phyloP scores from a whole-genome alignment of 805 yeast species.

The Pichia paraexigua region DNA sequence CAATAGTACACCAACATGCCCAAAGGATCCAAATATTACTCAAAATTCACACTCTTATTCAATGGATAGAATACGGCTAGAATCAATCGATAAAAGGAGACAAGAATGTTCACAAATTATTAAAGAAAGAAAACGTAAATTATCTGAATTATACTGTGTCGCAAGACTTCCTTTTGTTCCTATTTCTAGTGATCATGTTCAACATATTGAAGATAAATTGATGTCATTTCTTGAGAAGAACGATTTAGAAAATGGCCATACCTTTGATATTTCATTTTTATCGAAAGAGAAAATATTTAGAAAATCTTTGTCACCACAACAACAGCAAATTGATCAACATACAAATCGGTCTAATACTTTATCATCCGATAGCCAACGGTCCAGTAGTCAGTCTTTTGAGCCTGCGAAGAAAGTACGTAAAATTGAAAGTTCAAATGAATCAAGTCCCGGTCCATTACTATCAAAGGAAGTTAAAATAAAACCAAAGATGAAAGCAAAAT shows the following conservation, averaged over 20 bases:
- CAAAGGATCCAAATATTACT: not conserved
- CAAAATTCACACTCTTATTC: constrained; percentile 13
- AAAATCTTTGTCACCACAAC: constrained; percentile 24
- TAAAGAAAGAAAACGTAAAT: constrained; percentile 44
- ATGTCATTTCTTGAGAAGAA: constrained; percentile 42
- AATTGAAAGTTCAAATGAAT: not conserved
- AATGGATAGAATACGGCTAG: constrained; percentile 37
- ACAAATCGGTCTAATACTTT: not conserved
- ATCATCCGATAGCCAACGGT: not conserved
- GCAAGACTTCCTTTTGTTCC: constrained; percentile 44
- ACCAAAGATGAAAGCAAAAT: not conserved
- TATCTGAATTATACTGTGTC: constrained; percentile 55
- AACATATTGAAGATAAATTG: constrained; percentile 32
- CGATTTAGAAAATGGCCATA: constrained; percentile 41
- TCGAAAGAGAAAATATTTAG: constrained; percentile 28
- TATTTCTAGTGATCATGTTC: constrained; percentile 31
- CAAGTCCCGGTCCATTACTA: not conserved
- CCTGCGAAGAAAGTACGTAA: constrained; percentile 4
- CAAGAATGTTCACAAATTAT: constrained; percentile 38
- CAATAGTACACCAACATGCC: not conserved
- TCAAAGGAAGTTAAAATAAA: not conserved
- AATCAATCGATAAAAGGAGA: constrained; percentile 37
- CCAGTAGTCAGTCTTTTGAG: constrained; percentile 1
- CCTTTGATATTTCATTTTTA: constrained; percentile 29
- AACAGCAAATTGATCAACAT: constrained; percentile 8